Conservation (phyloP, 2,329 filamentous ascomycete genomes). For the Dichotomopilus funicola region DNA sequence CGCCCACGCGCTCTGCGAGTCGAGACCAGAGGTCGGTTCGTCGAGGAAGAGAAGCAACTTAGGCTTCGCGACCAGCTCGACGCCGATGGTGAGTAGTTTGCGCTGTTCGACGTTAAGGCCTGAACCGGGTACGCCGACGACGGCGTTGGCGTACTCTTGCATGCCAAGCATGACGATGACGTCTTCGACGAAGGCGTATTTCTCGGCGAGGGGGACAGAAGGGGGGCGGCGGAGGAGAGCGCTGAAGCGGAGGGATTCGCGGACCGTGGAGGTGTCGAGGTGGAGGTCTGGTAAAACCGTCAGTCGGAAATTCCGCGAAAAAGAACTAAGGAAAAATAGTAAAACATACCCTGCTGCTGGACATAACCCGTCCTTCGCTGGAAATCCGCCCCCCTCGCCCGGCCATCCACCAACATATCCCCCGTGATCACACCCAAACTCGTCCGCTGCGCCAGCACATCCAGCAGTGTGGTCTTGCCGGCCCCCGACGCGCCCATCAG, state of each 20-base stretch:
- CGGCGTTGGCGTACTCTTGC: constrained; percentile 58
- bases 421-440: constrained; percentile 58
- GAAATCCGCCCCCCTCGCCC: constrained; percentile 49
- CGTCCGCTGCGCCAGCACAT: constrained; percentile 51
- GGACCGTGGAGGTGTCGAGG: constrained; percentile 48
- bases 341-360: constrained; percentile 50
- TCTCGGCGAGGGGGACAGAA: constrained; percentile 48
- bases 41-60: constrained; percentile 60
- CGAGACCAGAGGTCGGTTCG: constrained; percentile 68
- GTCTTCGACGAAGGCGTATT: constrained; percentile 55
- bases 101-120: constrained; percentile 55
- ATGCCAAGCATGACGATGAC: constrained; percentile 62
- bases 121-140: constrained; percentile 57
- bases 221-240: constrained; percentile 53
- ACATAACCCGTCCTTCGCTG: constrained; percentile 62
- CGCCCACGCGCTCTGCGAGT: constrained; percentile 67
- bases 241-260: constrained; percentile 48
- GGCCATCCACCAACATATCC: constrained; percentile 59
- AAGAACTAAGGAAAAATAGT: neutral
- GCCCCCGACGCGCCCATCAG: constrained; percentile 61
- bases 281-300: no score
- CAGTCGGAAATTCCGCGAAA: no score
- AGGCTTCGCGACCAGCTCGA: constrained; percentile 51
- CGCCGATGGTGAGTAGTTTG: constrained; percentile 57
- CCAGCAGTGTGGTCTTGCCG: constrained; percentile 56